Evolutionary conservation across 345 rosid species (phyloP), one percentile per base, ranked within the genome.

Genomic region (Anastatica hierochuntica): DNA sequence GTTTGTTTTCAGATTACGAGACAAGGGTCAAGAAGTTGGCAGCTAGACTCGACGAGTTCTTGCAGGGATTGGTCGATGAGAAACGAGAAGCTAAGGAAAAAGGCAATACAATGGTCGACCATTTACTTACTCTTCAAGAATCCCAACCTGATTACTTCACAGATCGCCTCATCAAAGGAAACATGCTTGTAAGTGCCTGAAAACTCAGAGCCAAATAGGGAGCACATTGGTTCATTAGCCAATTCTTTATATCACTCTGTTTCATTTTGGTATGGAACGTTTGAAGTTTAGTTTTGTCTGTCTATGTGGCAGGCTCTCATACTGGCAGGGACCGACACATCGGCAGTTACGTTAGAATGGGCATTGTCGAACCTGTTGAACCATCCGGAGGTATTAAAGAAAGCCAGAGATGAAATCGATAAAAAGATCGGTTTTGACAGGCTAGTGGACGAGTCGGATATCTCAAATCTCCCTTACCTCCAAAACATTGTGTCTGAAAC

Each of bases 21-120:
- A 74, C 58, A 49, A 74, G 55, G 18, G 2, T 62, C n/a, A 39
- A 9, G 38, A 16, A 27, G 9, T n/a, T 85, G 0, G 64, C 53
- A 0, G 7, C 45, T 44, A 63, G 43, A 19, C 9, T 53, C 2
- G 86, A 85, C 39, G 23, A 16, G 20, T 73, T 85, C 45, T 44
- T 65, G 46, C 85, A 79, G 16, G 63, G 67, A 1, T 33, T 81
- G 43, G 42, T 85, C n/a, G 83, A 85, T 47, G 76, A 76, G 29
- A 55, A 53, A 31, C 54, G 77, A 13, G 31, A 15, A 9, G 35
- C 23, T 2, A 61, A 51, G 7, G 51, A 58, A 55, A 63, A 27
- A 20, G 24, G 19, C 8, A 60, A 66, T 15, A 73, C 62, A 0
- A 61, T 76, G 83, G 66, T 85, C 3, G 56, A 70, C 56, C 87